Evolutionary conservation across 305 asterid species (phyloP), one percentile per base, ranked within the genome.

Genomic region (Fraxinus sp.): DNA sequence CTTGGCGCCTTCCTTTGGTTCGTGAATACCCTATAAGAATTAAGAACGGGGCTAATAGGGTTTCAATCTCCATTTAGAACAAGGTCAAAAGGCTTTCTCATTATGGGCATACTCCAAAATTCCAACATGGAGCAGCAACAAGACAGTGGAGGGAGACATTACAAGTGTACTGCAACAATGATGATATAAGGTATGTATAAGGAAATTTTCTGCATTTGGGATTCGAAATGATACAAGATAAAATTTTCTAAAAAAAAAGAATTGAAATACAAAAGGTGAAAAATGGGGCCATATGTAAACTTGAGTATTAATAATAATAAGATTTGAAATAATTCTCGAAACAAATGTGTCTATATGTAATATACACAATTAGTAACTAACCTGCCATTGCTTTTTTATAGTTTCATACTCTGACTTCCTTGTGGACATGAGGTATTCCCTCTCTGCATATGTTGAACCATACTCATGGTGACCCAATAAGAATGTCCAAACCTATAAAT

Each of bases 301-400:
- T 43, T 41, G 77, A 30, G 41, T 37, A 77, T 36, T 10, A 62
- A 77, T 75, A 68, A 22, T 20, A 78, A 26, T 55, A 18, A 55
- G 75, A 4, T 46, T 80, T 28, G 85, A 35, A 82, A 28, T 52
- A 7, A 76, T 39, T 57, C 84, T 52, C 5, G 26, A 74, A 79
- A 81, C 0, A 18, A 62, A 70, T 13, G 49, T 55, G 7, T 11
- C 7, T 10, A 64, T 24, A 24, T 64, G n/a, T 64, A 79, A 75
- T 75, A 24, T 55, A 83, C 84, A 49, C n/a, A 64, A 83, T 57
- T 37, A 79, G 22, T 43, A 79, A 91, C 96, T 83, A 85, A 95
- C 99, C 99, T 94, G 92, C 99, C 99, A 97, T 88, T 97, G 98
- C 80, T 85, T 90, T 85, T 97, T 97, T 39, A 97, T 85, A 62